Conservation (phyloP, 257 asterid genomes). For the Ophiorrhiza pumila region DNA sequence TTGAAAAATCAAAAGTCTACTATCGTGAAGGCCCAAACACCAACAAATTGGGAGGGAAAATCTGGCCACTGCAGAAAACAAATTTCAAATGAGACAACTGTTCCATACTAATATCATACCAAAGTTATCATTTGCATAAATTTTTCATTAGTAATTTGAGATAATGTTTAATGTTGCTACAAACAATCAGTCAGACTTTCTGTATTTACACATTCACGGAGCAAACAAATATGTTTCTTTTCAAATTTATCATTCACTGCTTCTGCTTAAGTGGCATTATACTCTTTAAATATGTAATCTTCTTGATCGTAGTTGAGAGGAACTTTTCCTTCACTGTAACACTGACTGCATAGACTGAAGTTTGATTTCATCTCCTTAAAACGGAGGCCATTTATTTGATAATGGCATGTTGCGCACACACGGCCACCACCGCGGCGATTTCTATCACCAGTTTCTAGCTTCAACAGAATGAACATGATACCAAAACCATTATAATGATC, state of each 20-base stretch:
- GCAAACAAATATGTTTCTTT: too few relatives aligned
- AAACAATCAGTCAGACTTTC: too few relatives aligned
- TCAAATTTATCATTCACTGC: constrained; percentile 96
- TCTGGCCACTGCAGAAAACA: too few relatives aligned
- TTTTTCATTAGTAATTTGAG: too few relatives aligned
- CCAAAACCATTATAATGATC: constrained; percentile 94
- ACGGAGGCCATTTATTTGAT: constrained; percentile 89
- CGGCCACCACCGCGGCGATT: constrained; percentile 89
- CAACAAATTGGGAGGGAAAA: too few relatives aligned
- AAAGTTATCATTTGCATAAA: too few relatives aligned
- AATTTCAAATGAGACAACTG: too few relatives aligned
- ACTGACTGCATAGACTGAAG: constrained; percentile 75
- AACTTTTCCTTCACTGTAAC: constrained; percentile 91
- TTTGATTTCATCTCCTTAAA: constrained; percentile 77
- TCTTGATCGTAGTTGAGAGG: constrained; percentile 70
- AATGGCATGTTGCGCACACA: constrained; percentile 73
- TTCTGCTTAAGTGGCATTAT: constrained; percentile 61
- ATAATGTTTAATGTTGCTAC: too few relatives aligned
- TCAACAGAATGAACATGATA: constrained; percentile 59
- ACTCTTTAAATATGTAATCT: constrained; percentile 84
- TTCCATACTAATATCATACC: too few relatives aligned
- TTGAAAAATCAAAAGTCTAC: too few relatives aligned
- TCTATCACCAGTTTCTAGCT: constrained; percentile 86
- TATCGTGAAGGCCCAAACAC: too few relatives aligned
- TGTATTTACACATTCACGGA: too few relatives aligned